Percentiles rank a stretch among this genome's conserved stretches.
Evolutionary conservation across 1,284 basidiomycete genomes (phyloP).

Genomic region (Cryptococcus maquisensis): DNA sequence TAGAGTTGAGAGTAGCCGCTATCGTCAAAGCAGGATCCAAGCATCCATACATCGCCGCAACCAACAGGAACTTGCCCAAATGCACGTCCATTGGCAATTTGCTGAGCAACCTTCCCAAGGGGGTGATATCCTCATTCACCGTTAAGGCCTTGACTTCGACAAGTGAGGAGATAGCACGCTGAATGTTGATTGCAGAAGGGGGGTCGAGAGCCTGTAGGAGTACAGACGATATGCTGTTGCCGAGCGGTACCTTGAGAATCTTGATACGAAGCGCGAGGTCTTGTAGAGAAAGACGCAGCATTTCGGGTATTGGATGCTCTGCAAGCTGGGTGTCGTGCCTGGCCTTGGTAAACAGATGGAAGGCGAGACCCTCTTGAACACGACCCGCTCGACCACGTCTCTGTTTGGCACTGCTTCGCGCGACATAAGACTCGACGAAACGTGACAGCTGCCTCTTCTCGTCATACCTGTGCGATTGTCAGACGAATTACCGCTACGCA

Average conservation of each 20-base stretch:
- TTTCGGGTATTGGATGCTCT: constrained; percentile 91
- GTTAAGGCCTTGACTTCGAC: constrained; percentile 85
- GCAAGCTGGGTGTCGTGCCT: constrained; percentile 82
- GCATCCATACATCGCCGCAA: constrained; percentile 81
- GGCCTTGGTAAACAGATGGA: constrained; percentile 89
- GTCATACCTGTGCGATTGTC: constrained; percentile 64
- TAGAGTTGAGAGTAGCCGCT: constrained; percentile 86
- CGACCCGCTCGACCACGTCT: constrained; percentile 87
- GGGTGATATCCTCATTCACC: constrained; percentile 82
- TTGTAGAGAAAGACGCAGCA: constrained; percentile 88
- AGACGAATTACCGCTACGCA: background rate
- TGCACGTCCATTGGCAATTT: constrained; percentile 93
- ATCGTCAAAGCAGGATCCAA: constrained; percentile 94
- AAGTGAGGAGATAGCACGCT: constrained; percentile 82
- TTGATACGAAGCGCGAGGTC: constrained; percentile 95
- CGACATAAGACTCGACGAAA: constrained; percentile 87
- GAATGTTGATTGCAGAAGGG: constrained; percentile 79
- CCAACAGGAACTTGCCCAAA: constrained; percentile 85
- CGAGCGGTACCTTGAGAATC: constrained; percentile 88
- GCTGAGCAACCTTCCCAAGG: constrained; percentile 85
- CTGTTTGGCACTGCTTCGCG: constrained; percentile 90
- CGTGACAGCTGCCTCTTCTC: constrained; percentile 96
- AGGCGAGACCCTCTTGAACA: constrained; percentile 85
- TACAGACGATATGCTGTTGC: constrained; percentile 83
- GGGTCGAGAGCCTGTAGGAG: constrained; percentile 85